Evolutionary conservation across 345 rosid genomes (phyloP).

Genomic region (Clausena lansium): DNA sequence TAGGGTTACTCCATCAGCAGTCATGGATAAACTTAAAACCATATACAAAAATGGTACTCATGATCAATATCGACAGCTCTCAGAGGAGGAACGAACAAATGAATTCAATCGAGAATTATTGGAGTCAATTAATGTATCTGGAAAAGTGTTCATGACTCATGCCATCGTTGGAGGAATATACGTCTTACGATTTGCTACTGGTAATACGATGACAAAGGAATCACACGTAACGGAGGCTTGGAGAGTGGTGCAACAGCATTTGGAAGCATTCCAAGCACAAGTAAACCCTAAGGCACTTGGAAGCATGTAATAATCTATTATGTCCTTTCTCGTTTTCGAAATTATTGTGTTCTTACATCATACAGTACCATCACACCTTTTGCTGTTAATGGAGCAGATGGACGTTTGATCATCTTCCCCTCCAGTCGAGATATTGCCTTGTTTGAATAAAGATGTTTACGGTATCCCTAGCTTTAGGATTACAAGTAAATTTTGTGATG

Average conservation of each 20-base stretch:
- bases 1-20: conserved; percentile 26
- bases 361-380: too few relatives aligned
- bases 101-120: conserved; percentile 13
- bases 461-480: too few relatives aligned
- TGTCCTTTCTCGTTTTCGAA: too few relatives aligned
- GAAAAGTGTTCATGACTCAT: conserved; percentile 37
- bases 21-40: background rate
- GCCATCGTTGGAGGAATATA: conserved; percentile 30
- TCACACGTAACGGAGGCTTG: conserved; percentile 30
- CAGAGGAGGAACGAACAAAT: background rate
- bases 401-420: too few relatives aligned
- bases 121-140: conserved; percentile 38
- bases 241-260: background rate
- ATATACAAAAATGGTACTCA: conserved; percentile 15
- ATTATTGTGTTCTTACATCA: too few relatives aligned
- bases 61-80: conserved; percentile 12
- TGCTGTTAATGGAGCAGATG: too few relatives aligned
- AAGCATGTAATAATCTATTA: too few relatives aligned
- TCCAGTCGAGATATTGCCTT: too few relatives aligned
- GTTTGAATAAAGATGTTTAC: too few relatives aligned
- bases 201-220: conserved; percentile 26
- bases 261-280: too few relatives aligned
- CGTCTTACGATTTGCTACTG: conserved; percentile 26
- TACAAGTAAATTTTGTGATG: too few relatives aligned
- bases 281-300: too few relatives aligned